Evolutionary conservation across 2,329 filamentous ascomycete genomes (phyloP).

Genomic region (Xylariaceae sp.): DNA sequence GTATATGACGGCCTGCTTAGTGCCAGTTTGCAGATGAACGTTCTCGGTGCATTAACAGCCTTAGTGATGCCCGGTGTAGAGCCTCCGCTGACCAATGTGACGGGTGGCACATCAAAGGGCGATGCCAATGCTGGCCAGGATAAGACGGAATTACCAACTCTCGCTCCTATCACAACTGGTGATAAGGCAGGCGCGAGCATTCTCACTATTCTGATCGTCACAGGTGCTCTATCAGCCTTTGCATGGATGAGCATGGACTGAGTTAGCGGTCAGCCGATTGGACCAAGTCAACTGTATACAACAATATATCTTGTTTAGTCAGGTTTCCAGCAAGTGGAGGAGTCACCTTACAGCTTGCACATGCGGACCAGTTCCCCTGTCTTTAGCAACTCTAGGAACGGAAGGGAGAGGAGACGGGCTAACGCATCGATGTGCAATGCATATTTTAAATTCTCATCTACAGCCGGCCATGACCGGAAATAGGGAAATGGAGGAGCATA

Average conservation of each 20-base stretch:
- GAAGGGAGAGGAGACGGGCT: too few species aligned
- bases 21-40: slow-evolving; percentile 64
- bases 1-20: slow-evolving; percentile 53
- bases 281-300: too few species aligned
- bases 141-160: slow-evolving; percentile 31
- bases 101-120: slow-evolving; percentile 58
- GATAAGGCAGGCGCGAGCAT: slow-evolving; percentile 58
- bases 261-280: too few species aligned
- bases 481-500: too few species aligned
- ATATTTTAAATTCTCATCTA: too few species aligned
- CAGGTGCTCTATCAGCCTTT: slow-evolving; percentile 51
- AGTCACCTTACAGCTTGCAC: too few species aligned
- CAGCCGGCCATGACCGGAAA: too few species aligned
- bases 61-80: slow-evolving; percentile 46
- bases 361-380: too few species aligned
- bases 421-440: too few species aligned
- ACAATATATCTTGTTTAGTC: too few species aligned
- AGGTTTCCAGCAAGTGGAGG: too few species aligned
- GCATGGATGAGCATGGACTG: slow-evolving; percentile 56
- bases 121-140: slow-evolving; percentile 52
- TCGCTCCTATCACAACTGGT: slow-evolving; percentile 48
- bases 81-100: slow-evolving; percentile 54
- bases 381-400: too few species aligned
- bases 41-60: slow-evolving; percentile 57
- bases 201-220: slow-evolving; percentile 53